A percentile compares a stretch with the other conserved stretches of the same genome.
phyloP scores from a whole-genome alignment of 202 grass and related monocot species.

The Zizania palustris region DNA sequence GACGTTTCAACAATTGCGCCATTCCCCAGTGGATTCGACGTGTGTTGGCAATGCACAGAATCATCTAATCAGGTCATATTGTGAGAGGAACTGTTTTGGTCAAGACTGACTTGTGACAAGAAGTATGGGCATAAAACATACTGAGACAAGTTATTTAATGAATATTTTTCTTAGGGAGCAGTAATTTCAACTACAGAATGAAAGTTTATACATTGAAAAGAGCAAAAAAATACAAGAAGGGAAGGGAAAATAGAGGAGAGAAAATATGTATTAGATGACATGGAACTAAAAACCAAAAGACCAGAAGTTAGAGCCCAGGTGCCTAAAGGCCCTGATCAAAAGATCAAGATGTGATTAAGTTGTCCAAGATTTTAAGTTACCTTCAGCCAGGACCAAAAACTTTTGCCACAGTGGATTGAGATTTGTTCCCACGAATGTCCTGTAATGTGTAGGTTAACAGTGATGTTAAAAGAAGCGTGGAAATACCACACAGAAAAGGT shows the following conservation, averaged over 20 bases:
- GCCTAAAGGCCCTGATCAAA: background rate
- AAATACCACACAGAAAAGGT: conserved; percentile 13
- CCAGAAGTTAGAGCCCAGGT: background rate
- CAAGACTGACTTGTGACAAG: background rate
- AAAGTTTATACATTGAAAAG: background rate
- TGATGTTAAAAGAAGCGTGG: background rate
- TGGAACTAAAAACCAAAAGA: background rate
- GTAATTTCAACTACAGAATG: conserved; percentile 5
- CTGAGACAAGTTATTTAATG: conserved; percentile 6
- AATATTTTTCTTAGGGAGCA: background rate
- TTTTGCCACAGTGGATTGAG: conserved; percentile 84
- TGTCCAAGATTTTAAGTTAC: conserved; percentile 46
- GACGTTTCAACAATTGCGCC: conserved; percentile 88
- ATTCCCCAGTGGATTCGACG: conserved; percentile 83
- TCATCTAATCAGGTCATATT: too few species aligned
- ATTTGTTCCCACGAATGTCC: conserved; percentile 97
- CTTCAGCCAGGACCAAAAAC: conserved; percentile 70
- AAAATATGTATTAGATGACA: background rate
- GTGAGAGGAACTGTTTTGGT: conserved; percentile 40
- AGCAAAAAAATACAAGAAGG: conserved; percentile 1
- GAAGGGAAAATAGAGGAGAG: background rate
- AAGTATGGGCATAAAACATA: background rate
- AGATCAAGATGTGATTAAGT: background rate
- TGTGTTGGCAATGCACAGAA: conserved; percentile 55
- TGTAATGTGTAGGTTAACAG: conserved; percentile 41